Percentiles rank a stretch among this genome's conserved stretches.
Conservation (phyloP, 768 basidiomycete genomes). For the Suillus bovinus region DNA sequence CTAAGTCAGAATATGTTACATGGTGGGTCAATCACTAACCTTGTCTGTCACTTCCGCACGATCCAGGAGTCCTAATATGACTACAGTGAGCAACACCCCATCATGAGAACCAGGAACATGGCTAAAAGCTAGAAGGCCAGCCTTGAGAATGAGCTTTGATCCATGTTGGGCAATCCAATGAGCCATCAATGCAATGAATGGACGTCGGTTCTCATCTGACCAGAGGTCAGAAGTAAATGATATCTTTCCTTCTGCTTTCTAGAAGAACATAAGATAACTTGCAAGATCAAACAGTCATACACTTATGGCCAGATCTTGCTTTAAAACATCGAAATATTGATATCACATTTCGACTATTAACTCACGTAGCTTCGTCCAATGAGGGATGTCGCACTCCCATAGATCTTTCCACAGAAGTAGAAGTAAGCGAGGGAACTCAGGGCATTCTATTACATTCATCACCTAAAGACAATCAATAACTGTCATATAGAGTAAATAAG, state of each 20-base stretch:
- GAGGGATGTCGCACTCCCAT: slow-evolving; percentile 14
- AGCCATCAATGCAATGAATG: slow-evolving; percentile 34
- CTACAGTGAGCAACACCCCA: not conserved
- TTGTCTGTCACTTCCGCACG: not conserved
- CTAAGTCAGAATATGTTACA: slow-evolving; percentile 3
- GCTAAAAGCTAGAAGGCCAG: slow-evolving; percentile 19
- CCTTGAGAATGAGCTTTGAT: not conserved
- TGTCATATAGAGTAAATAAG: not conserved
- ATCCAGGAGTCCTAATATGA: not conserved
- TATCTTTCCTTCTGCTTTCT: slow-evolving; percentile 8
- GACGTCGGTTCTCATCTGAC: slow-evolving; percentile 24
- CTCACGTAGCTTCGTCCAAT: slow-evolving; percentile 9
- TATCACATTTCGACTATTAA: not conserved
- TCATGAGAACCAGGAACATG: slow-evolving; percentile 14
- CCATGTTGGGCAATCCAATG: slow-evolving; percentile 24
- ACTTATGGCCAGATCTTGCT: slow-evolving; percentile 2
- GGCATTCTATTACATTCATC: slow-evolving; percentile 7
- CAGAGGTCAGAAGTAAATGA: slow-evolving; percentile 38
- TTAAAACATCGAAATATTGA: slow-evolving; percentile 5
- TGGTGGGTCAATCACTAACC: not conserved
- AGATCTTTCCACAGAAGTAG: slow-evolving; percentile 1
- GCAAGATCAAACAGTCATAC: not conserved
- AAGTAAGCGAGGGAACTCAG: not conserved
- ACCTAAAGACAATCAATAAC: not conserved
- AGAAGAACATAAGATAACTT: not conserved